A percentile compares a stretch with the other conserved stretches of the same genome.
These are phyloP conservation scores for Periglandula ipomoeae DNA, from an alignment of 2,329 filamentous ascomycete species.

Conservation along the genomic window DNA sequence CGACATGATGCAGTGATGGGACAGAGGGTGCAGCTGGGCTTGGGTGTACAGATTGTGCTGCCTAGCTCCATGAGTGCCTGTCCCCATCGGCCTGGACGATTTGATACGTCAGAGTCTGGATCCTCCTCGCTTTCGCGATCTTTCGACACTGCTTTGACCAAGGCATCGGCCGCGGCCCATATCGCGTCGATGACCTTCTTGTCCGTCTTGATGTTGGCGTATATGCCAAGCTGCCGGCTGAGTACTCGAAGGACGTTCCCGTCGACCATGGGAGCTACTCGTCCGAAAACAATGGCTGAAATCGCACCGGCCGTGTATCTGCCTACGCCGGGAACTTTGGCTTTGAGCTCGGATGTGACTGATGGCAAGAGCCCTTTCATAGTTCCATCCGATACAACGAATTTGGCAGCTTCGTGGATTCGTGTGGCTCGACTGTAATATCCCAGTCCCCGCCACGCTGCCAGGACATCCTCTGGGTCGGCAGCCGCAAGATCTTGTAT, in stretches of 20 bases:
- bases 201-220: slow-evolving; percentile 47
- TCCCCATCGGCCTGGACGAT: slow-evolving; percentile 51
- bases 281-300: slow-evolving; percentile 52
- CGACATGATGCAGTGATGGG: slow-evolving; percentile 43
- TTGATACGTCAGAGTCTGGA: slow-evolving; percentile 17
- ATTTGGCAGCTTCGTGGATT: slow-evolving; percentile 46
- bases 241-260: slow-evolving; percentile 54
- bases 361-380: slow-evolving; percentile 42
- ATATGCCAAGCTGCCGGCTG: slow-evolving; percentile 49
- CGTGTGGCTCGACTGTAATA: slow-evolving; percentile 57
- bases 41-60: slow-evolving; percentile 51
- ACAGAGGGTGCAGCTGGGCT: slow-evolving; percentile 44
- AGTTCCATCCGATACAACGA: slow-evolving; percentile 32
- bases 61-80: slow-evolving; percentile 59
- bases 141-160: slow-evolving; percentile 41
- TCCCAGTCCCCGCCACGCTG: slow-evolving; percentile 51
- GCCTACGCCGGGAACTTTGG: slow-evolving; percentile 49
- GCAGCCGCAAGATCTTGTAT: slow-evolving; percentile 47
- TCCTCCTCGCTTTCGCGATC: slow-evolving; percentile 20
- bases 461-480: slow-evolving; percentile 44
- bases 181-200: slow-evolving; percentile 42
- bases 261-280: slow-evolving; percentile 51
- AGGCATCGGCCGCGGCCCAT: slow-evolving; percentile 48
- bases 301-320: slow-evolving; percentile 55
- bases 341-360: slow-evolving; percentile 34